Evolutionary conservation across 108 stramenopile species (phyloP).

Genomic region (Pseudonitzschia multistriata): DNA sequence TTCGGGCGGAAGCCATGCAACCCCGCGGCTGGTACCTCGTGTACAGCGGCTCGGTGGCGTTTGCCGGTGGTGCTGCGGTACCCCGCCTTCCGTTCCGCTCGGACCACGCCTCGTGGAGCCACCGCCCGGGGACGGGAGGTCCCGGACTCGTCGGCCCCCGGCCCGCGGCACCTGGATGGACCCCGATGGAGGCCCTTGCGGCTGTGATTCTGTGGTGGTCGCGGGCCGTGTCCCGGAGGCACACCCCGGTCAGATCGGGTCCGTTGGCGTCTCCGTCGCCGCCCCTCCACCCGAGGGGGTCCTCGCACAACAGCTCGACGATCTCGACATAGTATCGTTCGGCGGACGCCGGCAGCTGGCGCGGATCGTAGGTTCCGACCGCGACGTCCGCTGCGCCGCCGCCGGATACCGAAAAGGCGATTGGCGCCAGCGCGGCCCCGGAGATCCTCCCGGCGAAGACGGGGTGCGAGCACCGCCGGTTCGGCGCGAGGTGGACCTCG

Average conservation of each 20-base stretch:
- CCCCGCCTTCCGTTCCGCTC: not conserved
- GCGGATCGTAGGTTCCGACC: not conserved
- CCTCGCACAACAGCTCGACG: not conserved
- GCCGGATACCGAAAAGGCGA: not conserved
- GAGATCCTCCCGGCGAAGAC: not conserved
- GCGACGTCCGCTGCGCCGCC: not conserved
- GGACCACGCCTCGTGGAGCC: not conserved
- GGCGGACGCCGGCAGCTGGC: not conserved
- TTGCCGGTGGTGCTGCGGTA: not conserved
- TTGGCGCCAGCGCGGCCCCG: not conserved
- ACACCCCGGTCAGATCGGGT: not conserved
- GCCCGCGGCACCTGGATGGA: not conserved
- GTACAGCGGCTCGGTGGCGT: slow-evolving; percentile 2
- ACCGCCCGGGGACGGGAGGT: not conserved
- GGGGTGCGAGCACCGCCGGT: not conserved
- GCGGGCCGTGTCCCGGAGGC: not conserved
- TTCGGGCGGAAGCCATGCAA: not conserved
- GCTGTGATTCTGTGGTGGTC: not conserved
- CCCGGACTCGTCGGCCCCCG: not conserved
- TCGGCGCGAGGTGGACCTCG: too few relatives aligned
- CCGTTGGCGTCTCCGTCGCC: not conserved
- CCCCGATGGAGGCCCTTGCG: not conserved
- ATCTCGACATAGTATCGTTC: not conserved
- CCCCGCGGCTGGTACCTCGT: not conserved
- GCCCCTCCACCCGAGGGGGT: not conserved